Conservation (phyloP, 306 rosid species). For the Abrus pulchellus region DNA sequence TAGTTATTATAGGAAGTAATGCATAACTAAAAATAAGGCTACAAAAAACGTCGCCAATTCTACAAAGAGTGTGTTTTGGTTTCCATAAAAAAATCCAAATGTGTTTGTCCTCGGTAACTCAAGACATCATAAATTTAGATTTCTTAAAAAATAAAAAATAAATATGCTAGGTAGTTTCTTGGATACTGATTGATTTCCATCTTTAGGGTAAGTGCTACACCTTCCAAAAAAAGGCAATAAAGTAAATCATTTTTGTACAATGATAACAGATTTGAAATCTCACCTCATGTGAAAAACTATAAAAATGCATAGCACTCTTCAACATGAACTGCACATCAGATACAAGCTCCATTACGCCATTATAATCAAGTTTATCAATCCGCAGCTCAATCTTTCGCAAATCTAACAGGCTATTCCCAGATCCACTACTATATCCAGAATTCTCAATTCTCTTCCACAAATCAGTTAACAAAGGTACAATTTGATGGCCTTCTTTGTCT, state of each 20-base stretch:
- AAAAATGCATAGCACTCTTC: slow-evolving; percentile 86
- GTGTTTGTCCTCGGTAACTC: slow-evolving; percentile 7
- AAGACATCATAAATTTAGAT: background rate
- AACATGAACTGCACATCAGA: slow-evolving; percentile 90
- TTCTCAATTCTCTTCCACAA: slow-evolving; percentile 93
- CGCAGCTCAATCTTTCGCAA: slow-evolving; percentile 86
- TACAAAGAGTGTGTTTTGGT: background rate
- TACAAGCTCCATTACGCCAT: slow-evolving; percentile 86
- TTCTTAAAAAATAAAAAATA: slow-evolving; percentile 8
- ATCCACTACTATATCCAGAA: slow-evolving; percentile 71
- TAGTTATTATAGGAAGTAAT: background rate
- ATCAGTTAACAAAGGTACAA: slow-evolving; percentile 93
- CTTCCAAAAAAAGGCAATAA: slow-evolving; percentile 30
- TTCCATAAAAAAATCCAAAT: slow-evolving; percentile 14
- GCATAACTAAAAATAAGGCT: background rate
- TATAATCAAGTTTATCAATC: slow-evolving; percentile 86
- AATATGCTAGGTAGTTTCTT: background rate
- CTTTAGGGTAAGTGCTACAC: slow-evolving; percentile 19
- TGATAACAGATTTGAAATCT: slow-evolving; percentile 39
- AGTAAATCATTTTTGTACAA: slow-evolving; percentile 3
- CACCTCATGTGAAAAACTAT: slow-evolving; percentile 91
- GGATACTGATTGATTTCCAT: background rate
- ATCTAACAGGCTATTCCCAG: slow-evolving; percentile 77
- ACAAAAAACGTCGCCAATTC: slow-evolving; percentile 6
- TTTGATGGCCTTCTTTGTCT: slow-evolving; percentile 94